phyloP scores from a whole-genome alignment of 2,329 filamentous ascomycete species.

The Basipetospora chlamydospora region DNA sequence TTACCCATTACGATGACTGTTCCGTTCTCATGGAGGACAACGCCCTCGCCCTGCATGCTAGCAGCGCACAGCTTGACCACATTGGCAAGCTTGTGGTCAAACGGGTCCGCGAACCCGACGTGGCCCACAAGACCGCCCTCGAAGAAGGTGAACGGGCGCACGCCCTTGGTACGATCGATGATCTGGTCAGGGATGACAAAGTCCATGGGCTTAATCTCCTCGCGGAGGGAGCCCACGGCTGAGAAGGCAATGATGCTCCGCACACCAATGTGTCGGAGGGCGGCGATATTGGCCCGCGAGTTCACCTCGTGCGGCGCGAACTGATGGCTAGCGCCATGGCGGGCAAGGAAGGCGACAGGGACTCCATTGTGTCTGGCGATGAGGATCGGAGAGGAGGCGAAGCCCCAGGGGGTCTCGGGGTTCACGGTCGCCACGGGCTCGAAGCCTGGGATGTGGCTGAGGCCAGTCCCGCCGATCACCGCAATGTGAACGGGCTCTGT shows the following conservation, averaged over 20 bases:
- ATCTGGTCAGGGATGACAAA: slow-evolving; percentile 94
- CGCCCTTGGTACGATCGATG: slow-evolving; percentile 92
- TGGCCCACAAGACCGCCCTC: slow-evolving; percentile 84
- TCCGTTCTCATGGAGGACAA: slow-evolving; percentile 70
- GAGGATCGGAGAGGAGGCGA: slow-evolving; percentile 58
- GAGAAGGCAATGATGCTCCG: slow-evolving; percentile 87
- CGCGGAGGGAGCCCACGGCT: slow-evolving; percentile 82
- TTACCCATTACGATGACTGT: slow-evolving; percentile 83
- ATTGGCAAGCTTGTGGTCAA: slow-evolving; percentile 63
- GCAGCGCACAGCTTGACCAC: slow-evolving; percentile 66
- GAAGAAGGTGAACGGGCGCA: slow-evolving; percentile 92
- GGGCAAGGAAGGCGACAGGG: slow-evolving; percentile 82
- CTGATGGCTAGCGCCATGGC: slow-evolving; percentile 81
- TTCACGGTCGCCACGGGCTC: slow-evolving; percentile 67
- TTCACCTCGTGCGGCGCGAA: slow-evolving; percentile 91
- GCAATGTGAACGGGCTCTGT: slow-evolving; percentile 64
- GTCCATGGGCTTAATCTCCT: slow-evolving; percentile 88
- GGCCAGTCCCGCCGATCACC: slow-evolving; percentile 85
- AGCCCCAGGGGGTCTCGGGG: slow-evolving; percentile 76
- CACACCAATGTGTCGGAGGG: slow-evolving; percentile 79
- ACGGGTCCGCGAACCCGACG: slow-evolving; percentile 90
- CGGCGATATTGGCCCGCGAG: slow-evolving; percentile 90
- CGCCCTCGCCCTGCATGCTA: slow-evolving; percentile 66
- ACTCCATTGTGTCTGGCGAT: slow-evolving; percentile 78
- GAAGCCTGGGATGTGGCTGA: slow-evolving; percentile 77